These are phyloP conservation scores for Clavispora asparagi DNA, from an alignment of 805 yeast genomes.

Conservation along the genomic window DNA sequence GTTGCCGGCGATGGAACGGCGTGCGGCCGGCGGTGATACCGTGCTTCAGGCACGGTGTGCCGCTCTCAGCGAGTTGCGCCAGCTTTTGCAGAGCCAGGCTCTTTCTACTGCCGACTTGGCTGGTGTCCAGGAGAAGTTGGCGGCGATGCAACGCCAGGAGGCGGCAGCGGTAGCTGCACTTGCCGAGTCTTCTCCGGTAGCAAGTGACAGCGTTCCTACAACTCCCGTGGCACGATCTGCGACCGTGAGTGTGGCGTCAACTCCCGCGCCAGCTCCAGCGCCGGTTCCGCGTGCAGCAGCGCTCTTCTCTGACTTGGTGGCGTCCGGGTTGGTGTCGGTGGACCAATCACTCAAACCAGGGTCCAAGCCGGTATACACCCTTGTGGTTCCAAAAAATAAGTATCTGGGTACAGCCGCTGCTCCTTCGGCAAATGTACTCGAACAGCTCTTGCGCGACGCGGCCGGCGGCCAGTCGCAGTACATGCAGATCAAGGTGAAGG, in stretches of 20 bases:
- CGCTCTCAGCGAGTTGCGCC: conserved; percentile 41
- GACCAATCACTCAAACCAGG: conserved; percentile 40
- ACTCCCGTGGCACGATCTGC: neutral
- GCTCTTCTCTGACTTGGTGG: conserved; percentile 30
- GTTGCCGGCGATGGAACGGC: conserved; percentile 38
- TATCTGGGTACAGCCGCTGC: conserved; percentile 9
- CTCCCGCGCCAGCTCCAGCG: conserved; percentile 8
- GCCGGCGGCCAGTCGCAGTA: conserved; percentile 19
- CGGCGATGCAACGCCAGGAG: conserved; percentile 32
- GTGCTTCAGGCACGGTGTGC: conserved; percentile 40
- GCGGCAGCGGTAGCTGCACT: conserved; percentile 2
- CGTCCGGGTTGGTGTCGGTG: conserved; percentile 33
- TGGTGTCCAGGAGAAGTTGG: conserved; percentile 35
- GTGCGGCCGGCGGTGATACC: conserved; percentile 32
- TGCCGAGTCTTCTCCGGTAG: neutral
- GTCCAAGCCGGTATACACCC: conserved; percentile 27
- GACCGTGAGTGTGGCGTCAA: conserved; percentile 3
- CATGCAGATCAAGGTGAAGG: conserved; percentile 29
- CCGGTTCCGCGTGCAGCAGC: conserved; percentile 18
- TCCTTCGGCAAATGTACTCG: conserved; percentile 10
- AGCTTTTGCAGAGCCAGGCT: conserved; percentile 32
- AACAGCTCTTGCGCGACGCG: conserved; percentile 12
- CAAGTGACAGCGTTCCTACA: neutral
- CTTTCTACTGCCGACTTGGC: conserved; percentile 31
- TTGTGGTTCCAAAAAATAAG: conserved; percentile 29